These are phyloP conservation scores for Erysimum pusillum DNA, from an alignment of 441 rosid genomes.

Conservation along the genomic window DNA sequence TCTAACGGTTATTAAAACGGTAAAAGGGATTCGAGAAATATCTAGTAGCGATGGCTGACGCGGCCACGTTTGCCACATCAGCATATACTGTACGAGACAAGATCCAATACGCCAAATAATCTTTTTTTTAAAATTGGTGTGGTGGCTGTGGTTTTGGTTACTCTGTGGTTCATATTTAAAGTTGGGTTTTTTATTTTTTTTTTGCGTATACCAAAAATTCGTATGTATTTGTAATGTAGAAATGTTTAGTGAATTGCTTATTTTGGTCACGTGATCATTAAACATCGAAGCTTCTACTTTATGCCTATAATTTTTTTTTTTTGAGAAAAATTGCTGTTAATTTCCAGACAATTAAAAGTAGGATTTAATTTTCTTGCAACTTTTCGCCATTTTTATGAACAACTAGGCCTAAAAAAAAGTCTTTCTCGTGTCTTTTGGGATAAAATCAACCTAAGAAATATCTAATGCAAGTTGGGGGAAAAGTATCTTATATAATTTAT, in stretches of 20 bases:
- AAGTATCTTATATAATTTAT: too few relatives aligned
- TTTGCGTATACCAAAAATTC: conserved; percentile 2
- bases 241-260: not conserved
- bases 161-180: conserved; percentile 44
- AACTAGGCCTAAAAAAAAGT: too few relatives aligned
- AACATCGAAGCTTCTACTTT: not conserved
- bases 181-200: conserved; percentile 17
- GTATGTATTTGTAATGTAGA: conserved; percentile 2
- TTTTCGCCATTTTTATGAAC: too few relatives aligned
- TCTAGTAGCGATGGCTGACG: conserved; percentile 33
- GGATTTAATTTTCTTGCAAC: too few relatives aligned
- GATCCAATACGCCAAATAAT: conserved; percentile 37
- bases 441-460: too few relatives aligned
- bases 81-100: conserved; percentile 35
- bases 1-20: conserved; percentile 26
- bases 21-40: conserved; percentile 25
- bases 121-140: conserved; percentile 26
- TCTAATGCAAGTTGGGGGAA: too few relatives aligned
- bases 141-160: conserved; percentile 20
- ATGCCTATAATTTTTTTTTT: too few relatives aligned
- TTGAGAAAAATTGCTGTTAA: too few relatives aligned
- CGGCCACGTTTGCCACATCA: conserved; percentile 45
- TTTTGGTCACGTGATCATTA: not conserved
- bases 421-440: too few relatives aligned
- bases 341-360: too few relatives aligned